Evolutionary conservation across 2,329 filamentous ascomycete species (phyloP), one percentile per base, ranked within the genome.

Genomic region (Hypomyces perniciosus): DNA sequence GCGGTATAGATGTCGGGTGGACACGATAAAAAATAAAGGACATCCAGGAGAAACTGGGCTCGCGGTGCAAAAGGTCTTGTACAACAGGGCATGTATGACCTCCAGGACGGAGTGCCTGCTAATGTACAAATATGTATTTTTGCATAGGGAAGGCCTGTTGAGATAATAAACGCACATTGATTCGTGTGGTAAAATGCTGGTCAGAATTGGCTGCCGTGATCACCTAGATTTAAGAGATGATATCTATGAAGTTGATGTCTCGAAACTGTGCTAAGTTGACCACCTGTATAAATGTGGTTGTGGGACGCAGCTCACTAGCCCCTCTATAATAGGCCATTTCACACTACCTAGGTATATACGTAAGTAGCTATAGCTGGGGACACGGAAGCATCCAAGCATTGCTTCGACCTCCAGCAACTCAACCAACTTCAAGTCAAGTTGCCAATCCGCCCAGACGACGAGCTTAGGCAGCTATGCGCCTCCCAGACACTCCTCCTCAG

Each of bases 1-100:
- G 77, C 79, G 59, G 83, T 86, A 56, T 86, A 74, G 45, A 47
- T 35, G 38, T 31, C 30, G 2, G 27, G 41, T 9, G 20, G 5
- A 12, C 10, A 42, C 20, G 33, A 29, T 10, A 26, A 33, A 50
- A 60, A 45, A 43, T 35, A 46, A 46, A 41, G 29, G 30, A 31
- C 6, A 30, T 44, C 33, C 10, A 35, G 9, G 10, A 38, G 29
- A 13, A 34, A 8, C 20, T n/a, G 5, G 34, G 31, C 12, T 34
- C n/a, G 8, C 6, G 31, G 35, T 28, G 31, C 9, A 26, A 27
- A 8, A 41, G 12, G 38, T 13, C 8, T n/a, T 27, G 13, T 13
- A 38, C 20, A 31, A 31, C 3, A 31, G 34, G 10, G 41, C 26
- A 8, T 42, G 49, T 20, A 20, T 39, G 35, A 50, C 34, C 44